Evolutionary conservation across 202 grass and related monocot species (phyloP).

Genomic region (Schoenoplectus triqueter): DNA sequence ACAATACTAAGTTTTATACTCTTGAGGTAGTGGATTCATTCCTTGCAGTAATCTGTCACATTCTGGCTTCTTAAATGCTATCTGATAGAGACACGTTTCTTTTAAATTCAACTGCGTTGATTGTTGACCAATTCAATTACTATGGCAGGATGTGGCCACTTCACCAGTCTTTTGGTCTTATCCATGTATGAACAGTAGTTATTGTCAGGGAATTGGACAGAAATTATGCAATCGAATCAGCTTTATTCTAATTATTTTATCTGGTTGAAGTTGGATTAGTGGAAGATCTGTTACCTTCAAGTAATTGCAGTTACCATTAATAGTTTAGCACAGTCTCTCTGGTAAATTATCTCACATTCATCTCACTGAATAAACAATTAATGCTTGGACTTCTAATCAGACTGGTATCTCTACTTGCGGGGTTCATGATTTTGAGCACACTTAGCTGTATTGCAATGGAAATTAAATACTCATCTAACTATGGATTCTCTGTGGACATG

Average conservation of each 20-base stretch:
- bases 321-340: not conserved
- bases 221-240: not conserved
- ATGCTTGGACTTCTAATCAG: not conserved
- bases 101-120: slow-evolving; percentile 10
- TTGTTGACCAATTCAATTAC: slow-evolving; percentile 20
- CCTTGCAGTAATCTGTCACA: not conserved
- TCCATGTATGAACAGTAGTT: not conserved
- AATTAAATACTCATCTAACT: not conserved
- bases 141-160: not conserved
- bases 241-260: not conserved
- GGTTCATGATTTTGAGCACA: slow-evolving; percentile 15
- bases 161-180: slow-evolving; percentile 17
- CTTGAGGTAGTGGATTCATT: not conserved
- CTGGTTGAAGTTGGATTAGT: not conserved
- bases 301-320: slow-evolving; percentile 14
- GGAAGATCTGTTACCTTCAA: not conserved
- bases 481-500: slow-evolving; percentile 15
- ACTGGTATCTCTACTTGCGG: not conserved
- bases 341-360: slow-evolving; percentile 11
- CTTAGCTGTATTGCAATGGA: slow-evolving; percentile 4
- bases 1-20: not conserved
- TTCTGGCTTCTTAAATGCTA: slow-evolving; percentile 19
- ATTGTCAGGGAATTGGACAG: slow-evolving; percentile 11
- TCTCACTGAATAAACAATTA: slow-evolving; percentile 9
- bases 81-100: not conserved